Base-by-base conservation (phyloP, 2,329 filamentous ascomycete genomes). In the Hymenoscyphus occultus region DNA sequence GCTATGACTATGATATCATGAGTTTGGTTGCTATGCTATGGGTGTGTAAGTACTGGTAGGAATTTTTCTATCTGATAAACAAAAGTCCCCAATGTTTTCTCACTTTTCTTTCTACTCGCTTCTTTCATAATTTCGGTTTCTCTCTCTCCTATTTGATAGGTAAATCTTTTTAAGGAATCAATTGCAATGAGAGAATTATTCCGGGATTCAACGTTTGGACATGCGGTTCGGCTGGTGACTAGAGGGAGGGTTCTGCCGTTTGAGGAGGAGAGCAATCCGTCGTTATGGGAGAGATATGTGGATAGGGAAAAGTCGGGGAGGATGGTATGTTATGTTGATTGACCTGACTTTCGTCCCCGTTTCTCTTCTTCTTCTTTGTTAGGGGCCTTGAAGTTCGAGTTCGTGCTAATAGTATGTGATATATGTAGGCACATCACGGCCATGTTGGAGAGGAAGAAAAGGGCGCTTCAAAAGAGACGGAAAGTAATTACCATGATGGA, bases 241-340 rank as follows among this genome's bases (percentile, higher is more conserved):
- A 67, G 72, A 13, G 70, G 74, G 7, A 79, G 73, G 61, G 68
- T 74, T 7, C 74, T 83, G 32, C 74, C 74, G 39, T 83, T 81
- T 64, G 72, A 77, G 3, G 81, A 83, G 68, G 82, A 85, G 66
- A 74, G 71, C 59, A 79, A 86, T 67, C 76, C 79, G 0, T 76
- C 76, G 3, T 67, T 84, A 64, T 84, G 80, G 78, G 79, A 79
- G 64, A 76, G 76, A 68, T 84, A 80, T 65, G 73, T 84, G 63
- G 78, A 82, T 65, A 74, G 77, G 56, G 80, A 83, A 65, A 84
- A 83, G 67, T 83, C 82, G 2, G 78, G 74, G 12, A 77, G 81
- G 63, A 76, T 82, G 63, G 63, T 64, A 48, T 39, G 54, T 57
- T 28, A 28, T 28, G 28, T 28, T 28, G 28, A 28, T 28, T 28